Evolutionary conservation across 768 basidiomycete genomes (phyloP).

Genomic region (Exsudoporus frostii): DNA sequence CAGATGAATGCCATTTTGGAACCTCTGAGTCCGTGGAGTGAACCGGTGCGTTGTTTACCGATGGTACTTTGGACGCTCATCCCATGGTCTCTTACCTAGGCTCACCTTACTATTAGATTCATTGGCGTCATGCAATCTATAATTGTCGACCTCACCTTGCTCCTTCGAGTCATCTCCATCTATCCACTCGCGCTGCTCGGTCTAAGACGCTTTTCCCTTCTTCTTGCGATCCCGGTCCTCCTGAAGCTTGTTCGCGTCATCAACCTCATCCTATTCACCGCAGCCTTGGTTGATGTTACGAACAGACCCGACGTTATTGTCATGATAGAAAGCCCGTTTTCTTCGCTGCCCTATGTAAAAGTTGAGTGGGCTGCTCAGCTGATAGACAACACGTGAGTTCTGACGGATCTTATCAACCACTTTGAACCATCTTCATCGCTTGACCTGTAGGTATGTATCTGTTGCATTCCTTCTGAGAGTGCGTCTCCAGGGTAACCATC

Average conservation of each 20-base stretch:
- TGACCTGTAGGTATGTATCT: slow-evolving; percentile 4
- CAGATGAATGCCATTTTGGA: slow-evolving; percentile 23
- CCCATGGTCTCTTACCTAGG: background rate
- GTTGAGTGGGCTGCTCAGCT: slow-evolving; percentile 30
- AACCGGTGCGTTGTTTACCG: background rate
- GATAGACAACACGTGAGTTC: slow-evolving; percentile 23
- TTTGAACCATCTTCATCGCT: background rate
- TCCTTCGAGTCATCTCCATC: slow-evolving; percentile 21
- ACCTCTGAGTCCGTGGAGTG: slow-evolving; percentile 16
- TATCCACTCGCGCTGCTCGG: slow-evolving; percentile 12
- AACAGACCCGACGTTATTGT: slow-evolving; percentile 1
- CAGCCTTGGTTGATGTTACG: slow-evolving; percentile 10
- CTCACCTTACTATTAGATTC: slow-evolving; percentile 19
- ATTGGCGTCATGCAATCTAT: slow-evolving; percentile 16
- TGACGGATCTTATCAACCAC: background rate
- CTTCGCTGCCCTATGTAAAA: slow-evolving; percentile 23
- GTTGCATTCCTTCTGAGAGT: slow-evolving; percentile 8
- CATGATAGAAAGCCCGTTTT: slow-evolving; percentile 6
- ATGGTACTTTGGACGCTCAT: too few species aligned
- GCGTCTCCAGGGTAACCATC: background rate
- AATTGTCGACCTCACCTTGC: slow-evolving; percentile 22
- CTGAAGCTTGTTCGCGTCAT: slow-evolving; percentile 21
- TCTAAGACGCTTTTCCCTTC: slow-evolving; percentile 3
- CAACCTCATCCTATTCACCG: slow-evolving; percentile 24
- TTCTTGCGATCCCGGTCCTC: slow-evolving; percentile 13